Conservation (phyloP, 257 asterid genomes). For the Verbena officinalis region DNA sequence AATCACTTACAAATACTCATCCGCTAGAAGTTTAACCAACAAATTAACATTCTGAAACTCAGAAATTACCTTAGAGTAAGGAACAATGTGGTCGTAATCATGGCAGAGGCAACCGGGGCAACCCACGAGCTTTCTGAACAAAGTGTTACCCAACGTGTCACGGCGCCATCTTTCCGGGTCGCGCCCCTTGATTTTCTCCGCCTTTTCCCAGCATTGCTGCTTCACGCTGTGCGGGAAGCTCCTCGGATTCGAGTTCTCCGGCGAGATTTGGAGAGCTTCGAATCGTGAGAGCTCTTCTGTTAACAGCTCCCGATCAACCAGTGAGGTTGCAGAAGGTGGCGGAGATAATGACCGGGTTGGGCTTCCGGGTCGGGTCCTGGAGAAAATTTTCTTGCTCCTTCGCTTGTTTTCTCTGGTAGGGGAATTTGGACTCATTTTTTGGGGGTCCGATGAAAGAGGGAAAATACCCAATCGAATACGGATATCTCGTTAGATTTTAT, state of each 20-base stretch:
- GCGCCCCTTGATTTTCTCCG: conserved; percentile 85
- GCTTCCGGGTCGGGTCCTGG: conserved; percentile 50
- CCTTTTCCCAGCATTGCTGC: conserved; percentile 95
- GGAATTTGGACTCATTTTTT: conserved; percentile 38
- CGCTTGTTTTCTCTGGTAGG: conserved; percentile 16
- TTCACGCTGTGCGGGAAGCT: conserved; percentile 84
- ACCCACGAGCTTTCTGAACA: conserved; percentile 92
- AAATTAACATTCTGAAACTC: not conserved
- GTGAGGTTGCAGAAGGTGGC: conserved; percentile 53
- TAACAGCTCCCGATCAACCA: conserved; percentile 44
- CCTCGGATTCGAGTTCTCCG: conserved; percentile 66
- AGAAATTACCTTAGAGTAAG: conserved; percentile 66
- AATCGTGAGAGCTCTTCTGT: conserved; percentile 56
- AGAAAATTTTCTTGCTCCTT: conserved; percentile 34
- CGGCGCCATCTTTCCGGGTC: conserved; percentile 96
- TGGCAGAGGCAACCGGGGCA: conserved; percentile 98
- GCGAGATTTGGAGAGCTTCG: conserved; percentile 45
- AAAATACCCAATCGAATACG: not conserved
- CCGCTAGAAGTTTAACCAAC: not conserved
- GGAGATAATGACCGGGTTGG: conserved; percentile 40
- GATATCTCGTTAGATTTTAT: not conserved
- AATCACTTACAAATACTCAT: not conserved
- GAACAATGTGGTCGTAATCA: conserved; percentile 93
- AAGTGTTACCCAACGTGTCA: conserved; percentile 71
- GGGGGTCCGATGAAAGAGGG: conserved; percentile 9